These are phyloP conservation scores for Capronia coronata DNA, from an alignment of 2,329 filamentous ascomycete species.

Conservation along the genomic window DNA sequence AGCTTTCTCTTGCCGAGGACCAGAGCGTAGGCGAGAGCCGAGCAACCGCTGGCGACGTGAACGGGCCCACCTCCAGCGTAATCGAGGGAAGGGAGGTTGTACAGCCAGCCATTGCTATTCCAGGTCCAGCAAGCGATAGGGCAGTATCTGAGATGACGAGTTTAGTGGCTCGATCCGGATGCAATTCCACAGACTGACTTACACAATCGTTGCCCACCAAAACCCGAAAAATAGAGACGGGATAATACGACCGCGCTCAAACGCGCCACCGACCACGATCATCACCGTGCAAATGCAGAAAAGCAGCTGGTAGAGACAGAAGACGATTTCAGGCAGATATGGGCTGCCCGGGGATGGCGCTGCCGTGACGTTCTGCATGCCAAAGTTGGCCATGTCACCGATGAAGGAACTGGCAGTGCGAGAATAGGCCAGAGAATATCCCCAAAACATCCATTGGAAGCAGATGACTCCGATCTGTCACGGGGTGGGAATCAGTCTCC, in stretches of 20 bases:
- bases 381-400: slow-evolving; percentile 55
- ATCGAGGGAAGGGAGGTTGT: slow-evolving; percentile 61
- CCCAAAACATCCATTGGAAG: slow-evolving; percentile 57
- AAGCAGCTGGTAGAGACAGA: slow-evolving; percentile 58
- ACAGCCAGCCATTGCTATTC: slow-evolving; percentile 66
- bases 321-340: slow-evolving; percentile 57
- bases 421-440: slow-evolving; percentile 57
- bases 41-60: slow-evolving; percentile 64
- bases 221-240: slow-evolving; percentile 63
- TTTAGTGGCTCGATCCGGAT: too few relatives aligned
- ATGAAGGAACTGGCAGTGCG: slow-evolving; percentile 56
- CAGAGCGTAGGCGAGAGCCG: slow-evolving; percentile 64
- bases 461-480: slow-evolving; percentile 9
- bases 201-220: slow-evolving; percentile 63
- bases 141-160: not conserved
- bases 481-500: too few relatives aligned
- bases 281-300: slow-evolving; percentile 52
- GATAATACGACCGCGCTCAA: slow-evolving; percentile 56
- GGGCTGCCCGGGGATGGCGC: slow-evolving; percentile 47
- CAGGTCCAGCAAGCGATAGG: slow-evolving; percentile 71
- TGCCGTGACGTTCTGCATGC: slow-evolving; percentile 53
- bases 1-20: slow-evolving; percentile 64
- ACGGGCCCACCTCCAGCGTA: slow-evolving; percentile 70
- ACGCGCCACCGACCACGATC: slow-evolving; percentile 58
- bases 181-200: slow-evolving; percentile 30